Percentiles rank a stretch among this genome's conserved stretches.
phyloP scores from a whole-genome alignment of 208 protist species.

The Strigomonas culicis region DNA sequence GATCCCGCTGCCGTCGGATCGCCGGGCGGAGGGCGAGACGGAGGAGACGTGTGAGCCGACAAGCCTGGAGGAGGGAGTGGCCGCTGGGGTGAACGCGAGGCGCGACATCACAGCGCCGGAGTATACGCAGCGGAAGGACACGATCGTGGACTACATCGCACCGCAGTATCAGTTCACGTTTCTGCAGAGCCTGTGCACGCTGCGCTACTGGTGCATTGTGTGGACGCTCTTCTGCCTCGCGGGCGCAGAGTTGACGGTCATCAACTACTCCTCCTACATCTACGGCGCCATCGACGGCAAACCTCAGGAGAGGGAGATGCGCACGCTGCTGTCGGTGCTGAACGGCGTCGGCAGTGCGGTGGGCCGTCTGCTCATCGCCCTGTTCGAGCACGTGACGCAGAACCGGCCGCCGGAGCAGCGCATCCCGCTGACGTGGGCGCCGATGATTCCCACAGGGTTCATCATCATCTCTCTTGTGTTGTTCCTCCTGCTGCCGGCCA shows the following conservation, averaged over 20 bases:
- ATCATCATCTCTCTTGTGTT: constrained; percentile 40
- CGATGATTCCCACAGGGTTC: constrained; percentile 33
- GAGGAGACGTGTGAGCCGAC: background rate
- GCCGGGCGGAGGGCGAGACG: background rate
- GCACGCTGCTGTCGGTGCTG: constrained; percentile 50
- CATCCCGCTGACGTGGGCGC: constrained; percentile 45
- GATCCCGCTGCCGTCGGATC: constrained; percentile 12
- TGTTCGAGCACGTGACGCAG: constrained; percentile 52
- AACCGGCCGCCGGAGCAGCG: constrained; percentile 47
- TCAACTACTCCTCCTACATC: constrained; percentile 54
- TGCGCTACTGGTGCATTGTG: constrained; percentile 47
- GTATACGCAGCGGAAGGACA: background rate
- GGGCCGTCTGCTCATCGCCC: constrained; percentile 51
- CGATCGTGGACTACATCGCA: constrained; percentile 54
- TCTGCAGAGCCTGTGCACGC: constrained; percentile 29
- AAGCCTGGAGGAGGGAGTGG: background rate
- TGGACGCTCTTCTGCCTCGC: constrained; percentile 41
- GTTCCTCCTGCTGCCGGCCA: constrained; percentile 30
- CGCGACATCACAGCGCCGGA: background rate
- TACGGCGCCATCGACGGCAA: constrained; percentile 38
- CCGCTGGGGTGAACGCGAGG: background rate
- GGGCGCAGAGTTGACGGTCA: constrained; percentile 45
- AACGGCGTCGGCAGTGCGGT: constrained; percentile 63
- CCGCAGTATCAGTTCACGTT: constrained; percentile 59
- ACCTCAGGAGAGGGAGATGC: constrained; percentile 20